Base-by-base conservation (phyloP, 371 early-diverging fungal species). In the Sporodiniella umbellata region DNA sequence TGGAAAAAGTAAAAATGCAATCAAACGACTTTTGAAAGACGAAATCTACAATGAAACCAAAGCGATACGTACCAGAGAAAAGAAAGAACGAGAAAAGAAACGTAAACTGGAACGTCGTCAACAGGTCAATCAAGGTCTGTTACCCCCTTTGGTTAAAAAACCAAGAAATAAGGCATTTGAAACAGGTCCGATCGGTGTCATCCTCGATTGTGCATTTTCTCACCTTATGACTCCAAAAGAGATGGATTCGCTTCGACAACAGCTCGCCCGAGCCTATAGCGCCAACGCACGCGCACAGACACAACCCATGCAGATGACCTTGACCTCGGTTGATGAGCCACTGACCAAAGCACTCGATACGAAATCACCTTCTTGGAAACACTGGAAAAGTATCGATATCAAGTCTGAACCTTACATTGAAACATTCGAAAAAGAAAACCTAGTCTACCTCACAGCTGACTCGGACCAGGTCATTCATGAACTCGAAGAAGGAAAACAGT, bases 361-460 rank as follows among this genome's bases (percentile, higher is more conserved):
- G 17, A 78, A 77, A 62, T 51, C 64, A 1, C 64, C 73, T 28
- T 60, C 66, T 15, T 68, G 67, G 48, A 54, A 50, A 25, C 69
- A 75, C 12, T 80, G 80, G 62, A 64, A 63, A 21, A 53, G 70
- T 12, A 53, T 80, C 15, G 64, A 75, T 18, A 67, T 63, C 21
- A 48, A 51, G 2, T 26, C 66, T 2, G 68, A 78, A 38, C 53
- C 78, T 3, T 76, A 75, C 31, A 48, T 62, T 18, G 69, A 79
- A 17, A 64, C 63, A 17, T 72, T 73, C 26, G 70, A 74, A 11
- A 79, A 70, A 33, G 78, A 81, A 1, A 63, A 83, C 24, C 66
- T 94, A 21, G 82, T 95, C 2, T 96, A 96, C 60, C 68, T 96
- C 28, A 89, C 93, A 0, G 98, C 96, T 5, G 98, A 97, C 61